phyloP scores from a whole-genome alignment of 2,329 filamentous ascomycete species.

The Fusarium sp. region DNA sequence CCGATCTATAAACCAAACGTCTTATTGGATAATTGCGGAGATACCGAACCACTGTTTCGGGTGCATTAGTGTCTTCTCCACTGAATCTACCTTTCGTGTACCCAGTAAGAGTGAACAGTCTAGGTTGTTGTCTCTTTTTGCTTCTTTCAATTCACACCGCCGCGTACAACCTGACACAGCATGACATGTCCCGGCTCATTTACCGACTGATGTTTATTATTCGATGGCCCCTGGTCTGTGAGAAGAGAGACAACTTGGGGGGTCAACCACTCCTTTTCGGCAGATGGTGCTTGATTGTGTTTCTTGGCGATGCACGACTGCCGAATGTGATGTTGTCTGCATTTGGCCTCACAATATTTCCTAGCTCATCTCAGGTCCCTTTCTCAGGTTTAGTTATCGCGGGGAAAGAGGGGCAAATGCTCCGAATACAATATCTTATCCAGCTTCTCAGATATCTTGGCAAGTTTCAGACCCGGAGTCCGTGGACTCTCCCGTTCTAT shows the following conservation, averaged over 20 bases:
- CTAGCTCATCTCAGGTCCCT: no score
- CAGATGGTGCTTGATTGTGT: neutral
- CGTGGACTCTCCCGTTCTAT: neutral
- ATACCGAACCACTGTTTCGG: constrained; percentile 40
- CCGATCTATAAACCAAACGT: neutral
- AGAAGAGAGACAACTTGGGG: constrained; percentile 28
- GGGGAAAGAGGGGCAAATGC: constrained; percentile 34
- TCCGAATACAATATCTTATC: neutral
- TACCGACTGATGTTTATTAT: neutral
- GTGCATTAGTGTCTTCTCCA: constrained; percentile 31
- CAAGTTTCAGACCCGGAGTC: neutral
- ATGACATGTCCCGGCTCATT: constrained; percentile 20
- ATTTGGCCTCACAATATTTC: neutral
- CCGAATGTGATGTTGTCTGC: neutral
- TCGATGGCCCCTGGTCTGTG: neutral
- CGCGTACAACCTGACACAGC: neutral
- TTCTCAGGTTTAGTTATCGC: neutral
- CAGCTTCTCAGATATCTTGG: neutral
- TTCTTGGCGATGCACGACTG: neutral
- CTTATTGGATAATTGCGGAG: constrained; percentile 5
- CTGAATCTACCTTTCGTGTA: neutral
- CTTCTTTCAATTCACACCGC: constrained; percentile 16
- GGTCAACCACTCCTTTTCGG: neutral
- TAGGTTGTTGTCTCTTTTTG: neutral
- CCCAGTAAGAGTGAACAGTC: no score